phyloP scores from a whole-genome alignment of 345 rosid genomes.

The Rhodamnia argentea region DNA sequence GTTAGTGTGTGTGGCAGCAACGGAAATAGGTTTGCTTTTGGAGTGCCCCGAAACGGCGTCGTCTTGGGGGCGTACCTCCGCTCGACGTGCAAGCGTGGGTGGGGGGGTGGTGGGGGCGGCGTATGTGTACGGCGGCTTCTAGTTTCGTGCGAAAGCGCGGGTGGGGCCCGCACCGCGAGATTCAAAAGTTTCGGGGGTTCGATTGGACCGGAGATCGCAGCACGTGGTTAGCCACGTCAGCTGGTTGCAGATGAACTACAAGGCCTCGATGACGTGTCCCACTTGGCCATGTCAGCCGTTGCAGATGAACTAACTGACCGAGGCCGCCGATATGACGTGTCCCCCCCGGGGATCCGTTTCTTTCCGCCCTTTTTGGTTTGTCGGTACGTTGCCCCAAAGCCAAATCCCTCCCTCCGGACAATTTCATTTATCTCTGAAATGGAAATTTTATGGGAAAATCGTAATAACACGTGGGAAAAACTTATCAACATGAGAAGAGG shows the following conservation, averaged over 20 bases:
- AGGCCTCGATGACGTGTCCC: neutral
- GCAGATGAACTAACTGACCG: neutral
- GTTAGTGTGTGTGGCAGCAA: neutral
- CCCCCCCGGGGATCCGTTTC: too few relatives aligned
- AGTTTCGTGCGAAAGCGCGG: neutral
- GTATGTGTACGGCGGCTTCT: neutral
- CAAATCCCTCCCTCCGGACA: neutral
- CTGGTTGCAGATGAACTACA: neutral
- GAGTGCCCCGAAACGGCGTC: neutral
- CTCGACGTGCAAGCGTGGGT: too few relatives aligned
- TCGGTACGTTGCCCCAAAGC: neutral
- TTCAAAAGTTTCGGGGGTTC: neutral
- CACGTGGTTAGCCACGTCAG: neutral
- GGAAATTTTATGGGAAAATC: neutral
- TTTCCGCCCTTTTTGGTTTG: too few relatives aligned
- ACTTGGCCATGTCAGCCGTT: neutral
- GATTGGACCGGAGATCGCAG: neutral
- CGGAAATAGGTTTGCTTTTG: neutral
- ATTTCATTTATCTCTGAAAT: too few relatives aligned
- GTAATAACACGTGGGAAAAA: neutral
- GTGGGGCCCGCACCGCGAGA: neutral
- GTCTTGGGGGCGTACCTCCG: too few relatives aligned
- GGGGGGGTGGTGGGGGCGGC: neutral
- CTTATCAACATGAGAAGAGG: accelerated
- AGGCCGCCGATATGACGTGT: neutral